phyloP scores from a whole-genome alignment of 108 stramenopile genomes.

The Cyclotella kingstonii region DNA sequence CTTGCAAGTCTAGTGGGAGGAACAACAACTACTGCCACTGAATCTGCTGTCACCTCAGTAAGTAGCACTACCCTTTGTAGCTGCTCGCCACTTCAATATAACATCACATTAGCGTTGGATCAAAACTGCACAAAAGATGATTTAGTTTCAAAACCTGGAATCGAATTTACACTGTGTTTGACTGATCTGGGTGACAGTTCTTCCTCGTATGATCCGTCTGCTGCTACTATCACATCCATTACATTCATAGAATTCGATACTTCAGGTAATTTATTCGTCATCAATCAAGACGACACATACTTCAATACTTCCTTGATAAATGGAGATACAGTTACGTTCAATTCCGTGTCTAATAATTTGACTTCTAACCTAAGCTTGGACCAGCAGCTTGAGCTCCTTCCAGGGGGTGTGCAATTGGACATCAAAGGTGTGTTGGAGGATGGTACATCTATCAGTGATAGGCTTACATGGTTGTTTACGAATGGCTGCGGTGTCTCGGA shows the following conservation, averaged over 20 bases:
- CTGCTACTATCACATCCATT: conserved; percentile 6
- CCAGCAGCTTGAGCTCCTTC: conserved; percentile 18
- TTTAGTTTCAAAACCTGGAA: conserved; percentile 11
- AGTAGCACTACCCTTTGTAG: conserved; percentile 1
- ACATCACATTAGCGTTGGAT: conserved; percentile 9
- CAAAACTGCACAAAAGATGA: conserved; percentile 9
- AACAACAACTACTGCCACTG: not conserved
- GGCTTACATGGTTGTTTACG: conserved; percentile 31
- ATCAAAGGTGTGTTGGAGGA: conserved; percentile 12
- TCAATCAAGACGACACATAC: conserved; percentile 34
- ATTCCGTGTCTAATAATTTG: conserved; percentile 23
- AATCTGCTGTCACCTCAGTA: not conserved
- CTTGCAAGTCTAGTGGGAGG: not conserved
- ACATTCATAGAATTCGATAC: conserved; percentile 39
- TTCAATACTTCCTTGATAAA: conserved; percentile 10
- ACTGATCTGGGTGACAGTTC: not conserved
- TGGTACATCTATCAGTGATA: conserved; percentile 10
- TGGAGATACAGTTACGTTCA: conserved; percentile 16
- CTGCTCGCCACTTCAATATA: conserved; percentile 21
- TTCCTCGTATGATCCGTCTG: not conserved
- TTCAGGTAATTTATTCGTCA: conserved; percentile 20
- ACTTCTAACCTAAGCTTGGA: not conserved
- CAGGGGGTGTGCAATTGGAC: conserved; percentile 25
- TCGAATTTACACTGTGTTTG: conserved; percentile 15
- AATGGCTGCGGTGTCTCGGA: conserved; percentile 13